Base-by-base conservation (phyloP, 345 rosid genomes). In the Linum usitatissimum region DNA sequence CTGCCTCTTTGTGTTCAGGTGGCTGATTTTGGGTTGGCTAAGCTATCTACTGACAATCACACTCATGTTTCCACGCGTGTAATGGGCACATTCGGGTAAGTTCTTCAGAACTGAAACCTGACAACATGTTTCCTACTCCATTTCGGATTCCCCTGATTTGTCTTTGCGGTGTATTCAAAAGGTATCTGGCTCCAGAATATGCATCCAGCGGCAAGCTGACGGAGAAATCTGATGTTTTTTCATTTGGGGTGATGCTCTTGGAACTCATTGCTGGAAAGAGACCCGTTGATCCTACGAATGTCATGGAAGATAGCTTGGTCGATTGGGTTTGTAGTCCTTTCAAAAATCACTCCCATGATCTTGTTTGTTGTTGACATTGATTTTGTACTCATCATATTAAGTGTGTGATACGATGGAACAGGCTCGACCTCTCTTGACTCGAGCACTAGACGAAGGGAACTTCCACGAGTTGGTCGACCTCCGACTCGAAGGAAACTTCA, bases 71-170 rank as follows among this genome's bases (percentile, higher is more conserved):
- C 98, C 3, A 92, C 96, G 36, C 88, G 98, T 20, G 84, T 92
- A 58, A 92, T 92, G 98, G 98, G 98, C 66, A 92, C 96, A 45
- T 92, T 92, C 23, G 95, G 98, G 91, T 88, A 88, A 71, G 72
- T 92, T 92, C 96, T 73, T 95, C 98, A 18, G 96, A 92, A 76
- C 38, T 34, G 8, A 34, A 34, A 34, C 38, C 38, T 34, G 70
- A 66, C 72, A 59, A 61, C 62, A 6, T 19, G 31, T 51, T n/a
- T 7, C 18, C 66, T 49, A 38, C 56, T 56, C 38, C 48, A 9
- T 49, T 34, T 21, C 13, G 53, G 13, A 18, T 57, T 53, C 31
- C 3, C 1, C 6, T 51, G 31, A 7, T 38, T 6, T 39, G 12
- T 45, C 4, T 57, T 59, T 62, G 3, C 18, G n/a, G 6, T 31